A percentile compares a stretch with the other conserved stretches of the same genome.
phyloP scores from a whole-genome alignment of 805 yeast species.

The Yamadazyma paraphyllophila region DNA sequence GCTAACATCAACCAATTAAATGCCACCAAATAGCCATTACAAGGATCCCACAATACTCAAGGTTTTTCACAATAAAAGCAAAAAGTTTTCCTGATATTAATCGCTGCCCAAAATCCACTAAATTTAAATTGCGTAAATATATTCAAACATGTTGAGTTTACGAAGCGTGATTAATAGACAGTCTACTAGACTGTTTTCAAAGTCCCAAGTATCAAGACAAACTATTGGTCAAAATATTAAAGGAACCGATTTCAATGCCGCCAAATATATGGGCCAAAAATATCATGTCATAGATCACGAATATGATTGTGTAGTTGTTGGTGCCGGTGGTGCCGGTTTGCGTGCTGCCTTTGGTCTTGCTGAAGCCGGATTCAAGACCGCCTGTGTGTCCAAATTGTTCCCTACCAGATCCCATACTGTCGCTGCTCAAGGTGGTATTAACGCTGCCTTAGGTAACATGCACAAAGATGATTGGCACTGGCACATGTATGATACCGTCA shows the following conservation, averaged over 20 bases:
- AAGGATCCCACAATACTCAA: neutral
- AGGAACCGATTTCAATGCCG: slow-evolving; percentile 39
- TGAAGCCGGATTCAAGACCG: slow-evolving; percentile 95
- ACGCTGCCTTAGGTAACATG: slow-evolving; percentile 98
- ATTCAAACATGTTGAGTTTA: slow-evolving; percentile 12
- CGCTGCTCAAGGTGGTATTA: slow-evolving; percentile 99
- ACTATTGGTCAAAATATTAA: slow-evolving; percentile 36
- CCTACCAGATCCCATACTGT: slow-evolving; percentile 99
- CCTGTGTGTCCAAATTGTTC: slow-evolving; percentile 93
- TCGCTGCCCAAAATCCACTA: neutral
- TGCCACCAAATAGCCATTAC: slow-evolving; percentile 2
- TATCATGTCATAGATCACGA: slow-evolving; percentile 96
- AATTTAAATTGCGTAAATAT: neutral
- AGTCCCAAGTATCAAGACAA: slow-evolving; percentile 27
- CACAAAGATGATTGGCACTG: slow-evolving; percentile 98
- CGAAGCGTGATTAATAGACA: slow-evolving; percentile 11
- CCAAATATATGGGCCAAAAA: slow-evolving; percentile 52
- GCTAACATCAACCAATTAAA: slow-evolving; percentile 1
- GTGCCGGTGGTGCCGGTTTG: slow-evolving; percentile 99
- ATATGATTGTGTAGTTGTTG: slow-evolving; percentile 95
- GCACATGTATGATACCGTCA: slow-evolving; percentile 99
- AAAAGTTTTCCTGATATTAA: slow-evolving; percentile 2
- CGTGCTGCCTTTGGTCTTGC: slow-evolving; percentile 98
- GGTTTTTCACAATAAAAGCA: slow-evolving; percentile 4
- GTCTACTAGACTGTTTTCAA: slow-evolving; percentile 22